Evolutionary conservation across 768 basidiomycete genomes (phyloP).

Genomic region (Xerocomus brunneocitrinus): DNA sequence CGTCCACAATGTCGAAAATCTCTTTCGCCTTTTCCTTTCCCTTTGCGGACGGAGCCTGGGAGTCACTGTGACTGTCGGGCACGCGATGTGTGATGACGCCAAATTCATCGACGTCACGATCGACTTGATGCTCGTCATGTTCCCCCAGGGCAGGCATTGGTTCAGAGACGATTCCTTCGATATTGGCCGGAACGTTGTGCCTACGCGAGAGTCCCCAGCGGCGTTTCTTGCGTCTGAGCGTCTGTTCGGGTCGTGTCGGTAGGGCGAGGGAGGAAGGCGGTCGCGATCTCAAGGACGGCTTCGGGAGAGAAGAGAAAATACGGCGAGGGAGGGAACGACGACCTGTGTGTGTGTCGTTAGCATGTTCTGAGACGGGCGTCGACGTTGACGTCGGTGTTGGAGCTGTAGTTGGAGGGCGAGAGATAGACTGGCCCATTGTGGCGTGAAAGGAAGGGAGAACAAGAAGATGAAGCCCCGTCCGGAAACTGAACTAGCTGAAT

Average conservation of each 20-base stretch:
- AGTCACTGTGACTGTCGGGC: slow-evolving; percentile 27
- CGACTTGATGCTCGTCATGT: slow-evolving; percentile 26
- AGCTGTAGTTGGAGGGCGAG: slow-evolving; percentile 18
- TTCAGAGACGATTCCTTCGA: slow-evolving; percentile 14
- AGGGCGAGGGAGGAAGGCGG: slow-evolving; percentile 13
- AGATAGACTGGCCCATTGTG: slow-evolving; percentile 31
- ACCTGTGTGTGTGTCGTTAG: not conserved
- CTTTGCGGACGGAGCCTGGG: slow-evolving; percentile 24
- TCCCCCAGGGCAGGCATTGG: slow-evolving; percentile 14
- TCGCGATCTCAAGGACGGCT: slow-evolving; percentile 19
- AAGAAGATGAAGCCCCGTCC: not conserved
- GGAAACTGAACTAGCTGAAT: not conserved
- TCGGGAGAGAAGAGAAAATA: slow-evolving; percentile 31
- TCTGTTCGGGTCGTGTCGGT: slow-evolving; percentile 22
- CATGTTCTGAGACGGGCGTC: slow-evolving; percentile 5
- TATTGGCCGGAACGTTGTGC: slow-evolving; percentile 10
- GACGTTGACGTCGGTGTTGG: slow-evolving; percentile 8
- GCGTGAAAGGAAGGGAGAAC: not conserved
- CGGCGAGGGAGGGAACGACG: slow-evolving; percentile 31
- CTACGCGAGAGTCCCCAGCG: slow-evolving; percentile 24
- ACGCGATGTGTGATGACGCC: slow-evolving; percentile 25
- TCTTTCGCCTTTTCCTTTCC: slow-evolving; percentile 36
- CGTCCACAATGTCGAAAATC: slow-evolving; percentile 4
- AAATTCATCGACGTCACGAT: slow-evolving; percentile 27
- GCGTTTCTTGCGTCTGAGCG: slow-evolving; percentile 27